These are phyloP conservation scores for Penicillium freii DNA, from an alignment of 2,329 filamentous ascomycete species.

Conservation along the genomic window DNA sequence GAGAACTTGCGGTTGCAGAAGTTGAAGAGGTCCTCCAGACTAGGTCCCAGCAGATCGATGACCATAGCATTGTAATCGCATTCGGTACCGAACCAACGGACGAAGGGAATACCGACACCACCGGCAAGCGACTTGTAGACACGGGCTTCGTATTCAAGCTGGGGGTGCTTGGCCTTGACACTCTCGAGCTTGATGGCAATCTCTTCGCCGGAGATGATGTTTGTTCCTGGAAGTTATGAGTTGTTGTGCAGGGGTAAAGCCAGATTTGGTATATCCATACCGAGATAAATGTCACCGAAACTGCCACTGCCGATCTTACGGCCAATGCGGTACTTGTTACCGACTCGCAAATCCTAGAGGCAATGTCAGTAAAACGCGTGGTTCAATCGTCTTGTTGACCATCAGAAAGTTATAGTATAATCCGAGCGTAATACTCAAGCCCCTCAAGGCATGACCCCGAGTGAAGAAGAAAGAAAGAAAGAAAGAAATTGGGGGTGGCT, in stretches of 20 bases:
- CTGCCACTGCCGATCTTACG: slow-evolving; percentile 97
- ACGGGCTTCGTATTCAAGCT: slow-evolving; percentile 97
- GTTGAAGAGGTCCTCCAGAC: slow-evolving; percentile 98
- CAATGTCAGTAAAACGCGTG: slow-evolving; percentile 17
- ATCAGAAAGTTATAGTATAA: not conserved
- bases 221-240: slow-evolving; percentile 66
- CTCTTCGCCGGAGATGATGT: slow-evolving; percentile 99
- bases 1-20: slow-evolving; percentile 99
- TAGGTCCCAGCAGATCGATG: slow-evolving; percentile 90
- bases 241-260: not conserved
- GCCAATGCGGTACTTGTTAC: slow-evolving; percentile 99
- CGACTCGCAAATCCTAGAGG: slow-evolving; percentile 93
- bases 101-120: slow-evolving; percentile 96
- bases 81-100: slow-evolving; percentile 99
- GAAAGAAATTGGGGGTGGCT: not conserved
- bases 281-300: slow-evolving; percentile 97
- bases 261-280: slow-evolving; percentile 43
- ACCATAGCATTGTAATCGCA: slow-evolving; percentile 99
- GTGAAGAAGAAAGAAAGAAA: not conserved
- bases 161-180: slow-evolving; percentile 98
- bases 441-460: not conserved
- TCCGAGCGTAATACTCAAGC: not conserved
- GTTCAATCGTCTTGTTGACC: not conserved
- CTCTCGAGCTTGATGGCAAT: slow-evolving; percentile 99
- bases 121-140: slow-evolving; percentile 85